phyloP scores from a whole-genome alignment of 306 rosid genomes.

The Dalbergia cultrata region DNA sequence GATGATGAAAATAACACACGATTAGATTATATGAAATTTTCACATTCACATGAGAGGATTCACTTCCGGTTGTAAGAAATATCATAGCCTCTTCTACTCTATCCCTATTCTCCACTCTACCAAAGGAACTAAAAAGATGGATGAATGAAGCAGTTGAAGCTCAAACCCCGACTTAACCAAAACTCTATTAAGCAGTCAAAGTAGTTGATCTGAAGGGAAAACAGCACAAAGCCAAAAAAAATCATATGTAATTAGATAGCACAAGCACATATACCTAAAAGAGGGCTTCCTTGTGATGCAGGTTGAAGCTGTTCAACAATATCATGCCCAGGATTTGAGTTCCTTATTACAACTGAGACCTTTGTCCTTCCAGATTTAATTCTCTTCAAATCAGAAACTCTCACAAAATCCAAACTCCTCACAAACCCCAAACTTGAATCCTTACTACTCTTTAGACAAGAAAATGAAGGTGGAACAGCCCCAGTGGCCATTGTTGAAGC shows the following conservation, averaged over 20 bases:
- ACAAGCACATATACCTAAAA: slow-evolving; percentile 65
- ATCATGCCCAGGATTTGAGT: slow-evolving; percentile 78
- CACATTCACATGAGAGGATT: too few species aligned
- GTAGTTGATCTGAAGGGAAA: background rate
- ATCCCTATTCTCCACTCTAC: too few species aligned
- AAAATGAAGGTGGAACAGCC: slow-evolving; percentile 71
- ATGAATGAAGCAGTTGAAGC: slow-evolving; percentile 31
- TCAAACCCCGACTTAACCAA: background rate
- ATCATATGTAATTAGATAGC: too few species aligned
- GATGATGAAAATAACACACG: too few species aligned
- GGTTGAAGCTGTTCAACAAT: slow-evolving; percentile 75
- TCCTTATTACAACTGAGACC: slow-evolving; percentile 67
- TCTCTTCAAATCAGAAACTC: slow-evolving; percentile 72
- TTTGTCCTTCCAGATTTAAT: slow-evolving; percentile 60
- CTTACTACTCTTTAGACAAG: slow-evolving; percentile 61
- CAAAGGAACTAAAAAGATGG: background rate
- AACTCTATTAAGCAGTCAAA: slow-evolving; percentile 10
- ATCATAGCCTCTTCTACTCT: too few species aligned
- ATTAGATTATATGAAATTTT: too few species aligned
- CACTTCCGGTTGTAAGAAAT: too few species aligned
- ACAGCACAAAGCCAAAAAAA: background rate
- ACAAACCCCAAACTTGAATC: slow-evolving; percentile 76
- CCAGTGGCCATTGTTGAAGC: slow-evolving; percentile 73
- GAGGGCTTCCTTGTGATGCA: slow-evolving; percentile 87
- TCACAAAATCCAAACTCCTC: slow-evolving; percentile 74